Evolutionary conservation across 2,329 filamentous ascomycete genomes (phyloP).

Genomic region (Phaeoacremonium minimum): DNA sequence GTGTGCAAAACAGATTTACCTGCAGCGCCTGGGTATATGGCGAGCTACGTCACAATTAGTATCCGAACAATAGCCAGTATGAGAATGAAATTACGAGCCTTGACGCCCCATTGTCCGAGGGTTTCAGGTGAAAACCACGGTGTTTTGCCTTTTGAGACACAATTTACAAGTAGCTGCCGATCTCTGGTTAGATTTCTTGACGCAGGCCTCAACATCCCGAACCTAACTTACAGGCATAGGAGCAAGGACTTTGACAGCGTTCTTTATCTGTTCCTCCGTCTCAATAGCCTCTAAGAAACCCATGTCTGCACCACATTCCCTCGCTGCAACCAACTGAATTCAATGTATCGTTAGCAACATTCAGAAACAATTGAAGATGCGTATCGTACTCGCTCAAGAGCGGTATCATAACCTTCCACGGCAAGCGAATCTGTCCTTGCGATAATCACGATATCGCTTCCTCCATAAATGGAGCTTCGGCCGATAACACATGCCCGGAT

Average conservation of each 20-base stretch:
- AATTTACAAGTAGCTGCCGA: no score
- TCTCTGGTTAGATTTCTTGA: no score
- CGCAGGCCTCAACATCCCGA: no score
- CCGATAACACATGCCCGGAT: conserved; percentile 16
- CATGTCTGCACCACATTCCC: not conserved
- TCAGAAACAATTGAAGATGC: not conserved
- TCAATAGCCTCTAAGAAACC: not conserved
- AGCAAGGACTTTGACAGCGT: not conserved
- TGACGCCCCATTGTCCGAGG: no score
- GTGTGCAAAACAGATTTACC: no score
- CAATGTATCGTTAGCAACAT: no score
- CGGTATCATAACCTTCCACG: not conserved
- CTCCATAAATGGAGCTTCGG: not conserved
- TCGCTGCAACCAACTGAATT: not conserved
- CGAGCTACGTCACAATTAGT: no score
- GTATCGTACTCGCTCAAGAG: not conserved
- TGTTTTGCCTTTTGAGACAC: no score
- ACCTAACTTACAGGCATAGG: not conserved
- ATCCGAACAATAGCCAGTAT: no score
- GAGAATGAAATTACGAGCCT: no score
- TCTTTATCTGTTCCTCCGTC: not conserved
- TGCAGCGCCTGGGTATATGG: no score
- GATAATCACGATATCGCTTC: conserved; percentile 53
- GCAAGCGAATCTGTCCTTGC: conserved; percentile 54
- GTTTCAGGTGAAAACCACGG: no score